phyloP scores from a whole-genome alignment of 495 filamentous ascomycete species.

The Aspergillus conjunctus region DNA sequence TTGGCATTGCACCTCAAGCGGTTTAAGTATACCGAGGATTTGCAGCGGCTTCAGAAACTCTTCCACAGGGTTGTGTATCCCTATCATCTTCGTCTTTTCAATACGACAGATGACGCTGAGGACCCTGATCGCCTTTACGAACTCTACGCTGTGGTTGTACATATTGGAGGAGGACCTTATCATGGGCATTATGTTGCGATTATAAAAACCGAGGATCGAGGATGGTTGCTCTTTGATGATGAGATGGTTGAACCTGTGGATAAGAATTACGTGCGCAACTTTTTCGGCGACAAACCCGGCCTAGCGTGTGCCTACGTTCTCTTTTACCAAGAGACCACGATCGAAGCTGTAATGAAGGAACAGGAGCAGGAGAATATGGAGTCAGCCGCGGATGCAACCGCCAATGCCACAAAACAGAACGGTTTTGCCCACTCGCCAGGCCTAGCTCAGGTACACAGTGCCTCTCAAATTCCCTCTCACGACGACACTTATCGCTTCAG shows the following conservation, averaged over 20 bases:
- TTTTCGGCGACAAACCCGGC: constrained; percentile 91
- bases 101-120: constrained; percentile 95
- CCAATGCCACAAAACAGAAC: constrained; percentile 54
- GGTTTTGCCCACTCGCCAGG: constrained; percentile 32
- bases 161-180: constrained; percentile 97
- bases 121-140: constrained; percentile 96
- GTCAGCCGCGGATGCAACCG: constrained; percentile 57
- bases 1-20: constrained; percentile 90
- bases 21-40: constrained; percentile 97
- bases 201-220: constrained; percentile 94
- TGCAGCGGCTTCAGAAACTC: constrained; percentile 89
- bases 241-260: constrained; percentile 98
- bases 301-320: constrained; percentile 95
- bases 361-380: constrained; percentile 78
- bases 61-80: constrained; percentile 98
- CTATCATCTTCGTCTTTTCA: constrained; percentile 94
- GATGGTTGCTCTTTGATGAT: constrained; percentile 96
- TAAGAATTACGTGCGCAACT: constrained; percentile 94
- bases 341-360: constrained; percentile 82
- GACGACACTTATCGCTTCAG: constrained; percentile 54
- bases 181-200: constrained; percentile 98
- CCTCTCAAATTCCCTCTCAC: constrained; percentile 40
- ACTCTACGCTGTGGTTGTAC: constrained; percentile 96
- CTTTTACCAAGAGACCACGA: constrained; percentile 95
- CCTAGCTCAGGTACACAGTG: constrained; percentile 46